Conservation (phyloP, 306 rosid genomes). For the Quercus variabilis region DNA sequence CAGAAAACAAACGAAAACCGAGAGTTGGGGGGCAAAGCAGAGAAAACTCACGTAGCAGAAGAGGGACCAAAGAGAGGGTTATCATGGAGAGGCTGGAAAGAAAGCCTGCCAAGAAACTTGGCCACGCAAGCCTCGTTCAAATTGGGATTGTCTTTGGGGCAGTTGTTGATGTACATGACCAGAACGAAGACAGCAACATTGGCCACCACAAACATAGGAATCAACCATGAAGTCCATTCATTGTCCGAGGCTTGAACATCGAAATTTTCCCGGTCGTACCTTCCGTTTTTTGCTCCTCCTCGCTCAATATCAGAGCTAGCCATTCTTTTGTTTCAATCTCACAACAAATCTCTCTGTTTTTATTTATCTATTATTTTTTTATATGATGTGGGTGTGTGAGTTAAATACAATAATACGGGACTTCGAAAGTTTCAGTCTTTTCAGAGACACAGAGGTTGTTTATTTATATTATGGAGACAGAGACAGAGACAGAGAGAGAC, state of each 20-base stretch:
- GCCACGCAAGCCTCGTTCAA: slow-evolving; percentile 50
- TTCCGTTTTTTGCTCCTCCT: slow-evolving; percentile 43
- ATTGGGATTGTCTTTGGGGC: slow-evolving; percentile 45
- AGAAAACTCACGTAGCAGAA: slow-evolving; percentile 55
- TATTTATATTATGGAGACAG: not conserved
- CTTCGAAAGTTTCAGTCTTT: not conserved
- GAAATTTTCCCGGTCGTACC: slow-evolving; percentile 13
- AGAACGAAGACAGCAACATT: slow-evolving; percentile 56
- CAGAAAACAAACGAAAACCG: not conserved
- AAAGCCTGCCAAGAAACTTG: slow-evolving; percentile 50
- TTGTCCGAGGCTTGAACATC: slow-evolving; percentile 38
- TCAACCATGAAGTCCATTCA: slow-evolving; percentile 83
- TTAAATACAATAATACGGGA: not conserved
- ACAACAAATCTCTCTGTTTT: not conserved
- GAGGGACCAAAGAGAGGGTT: slow-evolving; percentile 89
- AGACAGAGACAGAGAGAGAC: not conserved
- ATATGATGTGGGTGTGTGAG: not conserved
- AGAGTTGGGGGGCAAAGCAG: not conserved
- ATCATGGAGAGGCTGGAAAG: slow-evolving; percentile 71
- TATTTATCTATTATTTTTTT: not conserved
- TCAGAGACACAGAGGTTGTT: not conserved
- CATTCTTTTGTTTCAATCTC: slow-evolving; percentile 32
- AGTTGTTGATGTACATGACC: slow-evolving; percentile 69
- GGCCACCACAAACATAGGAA: slow-evolving; percentile 59
- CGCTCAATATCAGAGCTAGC: slow-evolving; percentile 55